These are phyloP conservation scores for Phanerochaete carnosa DNA, from an alignment of 768 basidiomycete species.

Conservation along the genomic window DNA sequence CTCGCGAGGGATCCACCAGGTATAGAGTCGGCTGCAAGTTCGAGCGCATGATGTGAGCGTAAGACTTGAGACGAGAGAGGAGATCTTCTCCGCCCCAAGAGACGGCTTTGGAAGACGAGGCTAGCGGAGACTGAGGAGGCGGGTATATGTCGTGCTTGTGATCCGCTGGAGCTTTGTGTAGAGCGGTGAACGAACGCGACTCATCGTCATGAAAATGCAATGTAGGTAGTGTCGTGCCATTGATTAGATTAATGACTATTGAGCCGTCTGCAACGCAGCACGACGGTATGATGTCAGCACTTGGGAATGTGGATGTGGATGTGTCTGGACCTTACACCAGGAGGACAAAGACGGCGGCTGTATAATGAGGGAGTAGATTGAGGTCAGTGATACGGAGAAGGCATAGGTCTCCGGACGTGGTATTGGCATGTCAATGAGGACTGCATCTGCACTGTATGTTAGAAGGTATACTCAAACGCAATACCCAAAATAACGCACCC, in stretches of 20 bases:
- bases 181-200: constrained; percentile 69
- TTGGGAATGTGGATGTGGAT: background rate
- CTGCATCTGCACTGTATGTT: constrained; percentile 52
- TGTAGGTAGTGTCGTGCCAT: constrained; percentile 81
- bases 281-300: constrained; percentile 1
- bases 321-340: constrained; percentile 55
- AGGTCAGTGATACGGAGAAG: constrained; percentile 89
- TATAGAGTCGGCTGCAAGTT: constrained; percentile 83
- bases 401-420: constrained; percentile 89
- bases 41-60: constrained; percentile 81
- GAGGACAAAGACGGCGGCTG: constrained; percentile 81
- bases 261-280: constrained; percentile 64
- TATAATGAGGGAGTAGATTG: constrained; percentile 86
- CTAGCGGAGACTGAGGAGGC: constrained; percentile 52
- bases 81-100: constrained; percentile 91
- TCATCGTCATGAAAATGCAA: constrained; percentile 98
- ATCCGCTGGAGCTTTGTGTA: constrained; percentile 37
- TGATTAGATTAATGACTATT: constrained; percentile 84
- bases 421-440: constrained; percentile 81
- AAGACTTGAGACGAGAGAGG: constrained; percentile 67
- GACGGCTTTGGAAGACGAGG: constrained; percentile 39
- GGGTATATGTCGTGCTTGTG: constrained; percentile 46
- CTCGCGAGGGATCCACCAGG: constrained; percentile 87
- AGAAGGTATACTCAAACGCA: constrained; percentile 9
- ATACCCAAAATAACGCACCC: constrained; percentile 39